Evolutionary conservation across 2,329 filamentous ascomycete species (phyloP).

Genomic region (Thielaviopsis euricoi): DNA sequence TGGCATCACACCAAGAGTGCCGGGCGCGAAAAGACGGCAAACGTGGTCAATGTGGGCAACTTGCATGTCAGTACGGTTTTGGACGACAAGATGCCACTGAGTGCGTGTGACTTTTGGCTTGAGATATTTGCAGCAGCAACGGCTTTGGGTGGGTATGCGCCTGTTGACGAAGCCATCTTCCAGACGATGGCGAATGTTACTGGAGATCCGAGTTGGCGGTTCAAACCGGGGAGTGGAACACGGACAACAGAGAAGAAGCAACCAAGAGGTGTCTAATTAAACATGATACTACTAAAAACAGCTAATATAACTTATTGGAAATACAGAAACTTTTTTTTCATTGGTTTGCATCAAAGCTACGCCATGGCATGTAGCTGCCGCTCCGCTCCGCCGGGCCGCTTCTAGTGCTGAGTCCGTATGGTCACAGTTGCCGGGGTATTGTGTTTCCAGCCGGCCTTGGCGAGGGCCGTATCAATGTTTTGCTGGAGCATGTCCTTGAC

Average conservation of each 20-base stretch:
- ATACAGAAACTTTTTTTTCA: background rate
- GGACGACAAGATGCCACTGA: conserved; percentile 17
- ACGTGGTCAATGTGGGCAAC: conserved; percentile 21
- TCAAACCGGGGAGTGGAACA: background rate
- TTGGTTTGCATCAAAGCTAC: background rate
- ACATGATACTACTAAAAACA: background rate
- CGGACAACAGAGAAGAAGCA: background rate
- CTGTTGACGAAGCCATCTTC: conserved; percentile 9
- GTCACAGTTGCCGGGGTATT: background rate
- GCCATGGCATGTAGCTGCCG: background rate
- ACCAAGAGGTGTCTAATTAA: background rate
- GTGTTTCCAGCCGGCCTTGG: background rate
- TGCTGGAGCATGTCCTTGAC: background rate
- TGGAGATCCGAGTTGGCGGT: conserved; percentile 1
- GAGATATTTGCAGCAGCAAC: conserved; percentile 15
- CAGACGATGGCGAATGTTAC: conserved; percentile 5
- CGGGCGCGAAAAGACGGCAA: conserved; percentile 15
- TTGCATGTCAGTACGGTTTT: conserved; percentile 18
- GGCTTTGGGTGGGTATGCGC: conserved; percentile 19
- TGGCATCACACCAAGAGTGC: conserved; percentile 19
- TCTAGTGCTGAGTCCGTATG: background rate
- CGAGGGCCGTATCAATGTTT: background rate
- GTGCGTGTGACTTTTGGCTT: conserved; percentile 21
- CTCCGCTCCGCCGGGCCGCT: too few relatives aligned
- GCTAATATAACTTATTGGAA: background rate